Evolutionary conservation across 2,329 filamentous ascomycete species (phyloP), one percentile per base, ranked within the genome.

Genomic region (Penicillium sp.): DNA sequence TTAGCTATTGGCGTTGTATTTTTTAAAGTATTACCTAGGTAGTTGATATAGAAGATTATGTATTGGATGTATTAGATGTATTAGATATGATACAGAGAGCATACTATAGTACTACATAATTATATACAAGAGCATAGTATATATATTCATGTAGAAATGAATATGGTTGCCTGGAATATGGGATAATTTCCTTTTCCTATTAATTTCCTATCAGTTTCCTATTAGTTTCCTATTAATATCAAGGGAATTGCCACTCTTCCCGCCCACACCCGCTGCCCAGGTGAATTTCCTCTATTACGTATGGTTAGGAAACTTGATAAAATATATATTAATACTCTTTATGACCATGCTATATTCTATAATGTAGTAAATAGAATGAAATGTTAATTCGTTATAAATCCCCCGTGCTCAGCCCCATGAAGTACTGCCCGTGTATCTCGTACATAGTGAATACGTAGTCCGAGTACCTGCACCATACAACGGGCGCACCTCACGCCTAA

Each of bases 391-490:
- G 24, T 31, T n/a, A 49, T 20, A 26, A 61, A 53, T 53, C 43
- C 48, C 34, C 51, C 44, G 39, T 64, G 60, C 61, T 64, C 62
- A 65, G 62, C 62, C 62, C 62, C 50, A 48, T 24, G 40, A 61
- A 51, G 56, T 61, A 60, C 42, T 49, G 31, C 31, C 20, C 39
- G 58, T 35, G 60, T 63, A 63, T 50, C 58, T 35, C 39, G 42
- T 50, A 40, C 59, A 57, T 58, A 57, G 50, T 57, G 18, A 57
- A 61, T 59, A 56, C 60, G 47, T 53, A 56, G 60, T 53, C 37
- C 39, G 52, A 61, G 61, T 64, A 64, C 61, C 52, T 61, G 51
- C 53, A 43, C 56, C 58, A 54, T 63, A 63, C 61, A 53, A 58
- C 44, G 51, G 51, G 56, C 57, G 57, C 55, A 58, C 57, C 57